Evolutionary conservation across 2,329 filamentous ascomycete genomes (phyloP).

Genomic region (Clonostachys rosea): DNA sequence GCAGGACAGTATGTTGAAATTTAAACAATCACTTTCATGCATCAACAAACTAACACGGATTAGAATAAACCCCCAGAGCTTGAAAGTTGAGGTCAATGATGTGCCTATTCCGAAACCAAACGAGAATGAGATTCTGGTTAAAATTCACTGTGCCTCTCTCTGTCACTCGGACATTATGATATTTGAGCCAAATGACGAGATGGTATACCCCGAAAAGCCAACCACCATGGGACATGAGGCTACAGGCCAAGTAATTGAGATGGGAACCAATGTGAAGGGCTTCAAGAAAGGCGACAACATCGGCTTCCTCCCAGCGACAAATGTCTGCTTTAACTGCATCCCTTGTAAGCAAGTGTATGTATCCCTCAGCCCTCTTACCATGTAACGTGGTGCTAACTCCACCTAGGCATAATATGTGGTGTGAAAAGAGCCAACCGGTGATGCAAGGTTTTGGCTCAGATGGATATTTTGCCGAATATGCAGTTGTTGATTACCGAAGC

Average conservation of each 20-base stretch:
- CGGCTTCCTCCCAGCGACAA: conserved; percentile 18
- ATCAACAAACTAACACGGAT: too few species aligned
- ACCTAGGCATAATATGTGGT: conserved; percentile 7
- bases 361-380: background rate
- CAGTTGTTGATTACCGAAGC: conserved; percentile 13
- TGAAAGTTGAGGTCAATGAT: conserved; percentile 7
- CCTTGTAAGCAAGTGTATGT: background rate
- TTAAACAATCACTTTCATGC: too few species aligned
- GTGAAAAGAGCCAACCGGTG: conserved; percentile 9
- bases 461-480: conserved; percentile 19
- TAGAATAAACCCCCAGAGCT: conserved; percentile 2
- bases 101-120: conserved; percentile 6
- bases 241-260: conserved; percentile 54
- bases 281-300: conserved; percentile 51
- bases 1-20: too few species aligned
- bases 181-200: conserved; percentile 7
- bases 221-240: conserved; percentile 55
- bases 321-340: conserved; percentile 12
- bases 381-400: background rate
- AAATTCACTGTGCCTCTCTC: conserved; percentile 9
- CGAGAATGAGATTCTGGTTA: conserved; percentile 9
- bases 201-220: conserved; percentile 10
- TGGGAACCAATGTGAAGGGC: conserved; percentile 33
- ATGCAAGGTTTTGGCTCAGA: conserved; percentile 15
- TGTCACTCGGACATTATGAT: conserved; percentile 10